Base-by-base conservation (phyloP, 768 basidiomycete genomes). In the Grammothele lineata region DNA sequence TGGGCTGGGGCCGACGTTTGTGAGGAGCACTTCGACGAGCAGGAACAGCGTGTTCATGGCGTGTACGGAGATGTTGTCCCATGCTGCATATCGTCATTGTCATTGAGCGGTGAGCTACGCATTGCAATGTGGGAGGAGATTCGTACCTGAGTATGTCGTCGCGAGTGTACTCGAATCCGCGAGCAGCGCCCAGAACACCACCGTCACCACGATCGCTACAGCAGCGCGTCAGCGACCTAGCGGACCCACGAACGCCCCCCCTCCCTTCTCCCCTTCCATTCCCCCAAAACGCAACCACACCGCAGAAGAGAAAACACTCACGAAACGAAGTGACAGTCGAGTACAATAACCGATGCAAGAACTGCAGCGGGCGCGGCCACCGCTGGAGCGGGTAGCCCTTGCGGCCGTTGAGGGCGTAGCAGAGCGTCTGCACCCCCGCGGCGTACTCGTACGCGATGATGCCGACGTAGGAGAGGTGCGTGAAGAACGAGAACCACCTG, bases 401-500 rank as follows among this genome's bases (percentile, higher is more conserved):
- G 27, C 58, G 40, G 46, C 43, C 51, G 39, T 53, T 49, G 30
- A 47, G 23, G 10, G 68, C 73, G 49, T 75, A 84, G 0, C 61
- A 57, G 4, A 72, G 30, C 0, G 78, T 79, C 44, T 85, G 83
- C 1, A 76, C 66, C 3, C 73, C 68, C 1, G 83, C 60, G 0
- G 80, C 81, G 60, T 72, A 80, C 61, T 79, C 78, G 62, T 85
- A 87, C 18, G 81, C 70, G 17, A 74, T 70, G 1, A 85, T 55
- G 0, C 85, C 85, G 30, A 78, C 76, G 48, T 78, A 83, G 0
- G 79, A 73, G 1, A 86, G 70, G 48, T 77, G 55, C 0, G 84
- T 86, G 61, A 86, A 85, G 64, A 80, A 86, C 7, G 77, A 75
- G 53, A 82, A 73, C 66, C 67, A 83, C 17, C 83, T 85, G 58